A percentile compares a stretch with the other conserved stretches of the same genome.
phyloP scores from a whole-genome alignment of 805 yeast genomes.

The Pichia paraexigua region DNA sequence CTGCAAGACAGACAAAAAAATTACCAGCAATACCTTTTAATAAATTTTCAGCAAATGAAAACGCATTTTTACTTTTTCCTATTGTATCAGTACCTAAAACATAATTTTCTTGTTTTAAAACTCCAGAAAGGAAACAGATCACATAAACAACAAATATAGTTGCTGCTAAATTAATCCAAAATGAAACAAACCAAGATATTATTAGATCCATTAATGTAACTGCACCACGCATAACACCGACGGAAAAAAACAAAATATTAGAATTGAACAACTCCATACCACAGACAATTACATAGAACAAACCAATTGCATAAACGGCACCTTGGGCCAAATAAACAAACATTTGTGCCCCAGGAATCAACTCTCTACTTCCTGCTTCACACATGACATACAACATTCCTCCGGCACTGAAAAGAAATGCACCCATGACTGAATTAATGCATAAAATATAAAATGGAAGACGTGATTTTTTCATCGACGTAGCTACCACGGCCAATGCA shows the following conservation, averaged over 20 bases:
- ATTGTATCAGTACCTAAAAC: constrained; percentile 41
- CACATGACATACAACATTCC: constrained; percentile 59
- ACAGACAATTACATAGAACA: constrained; percentile 65
- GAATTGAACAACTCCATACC: constrained; percentile 76
- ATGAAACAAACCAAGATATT: constrained; percentile 60
- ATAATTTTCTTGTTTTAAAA: constrained; percentile 34
- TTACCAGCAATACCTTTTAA: constrained; percentile 71
- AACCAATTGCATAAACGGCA: constrained; percentile 56
- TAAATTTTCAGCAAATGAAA: constrained; percentile 53
- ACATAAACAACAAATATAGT: constrained; percentile 60
- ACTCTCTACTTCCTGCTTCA: constrained; percentile 40
- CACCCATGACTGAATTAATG: constrained; percentile 63
- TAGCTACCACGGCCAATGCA: constrained; percentile 77
- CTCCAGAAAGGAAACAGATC: constrained; percentile 49
- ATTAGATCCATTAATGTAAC: constrained; percentile 54
- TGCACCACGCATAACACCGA: constrained; percentile 63
- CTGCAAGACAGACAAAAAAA: constrained; percentile 67
- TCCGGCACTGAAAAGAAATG: constrained; percentile 59
- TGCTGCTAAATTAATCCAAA: constrained; percentile 58
- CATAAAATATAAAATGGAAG: constrained; percentile 51
- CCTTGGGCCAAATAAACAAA: constrained; percentile 51
- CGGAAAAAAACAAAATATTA: constrained; percentile 62
- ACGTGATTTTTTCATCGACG: constrained; percentile 76
- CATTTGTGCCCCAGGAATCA: constrained; percentile 39
- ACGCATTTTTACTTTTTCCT: constrained; percentile 35